A percentile compares a stretch with the other conserved stretches of the same genome.
phyloP scores from a whole-genome alignment of 2,329 filamentous ascomycete genomes.

The Taxawa tesnikishii region DNA sequence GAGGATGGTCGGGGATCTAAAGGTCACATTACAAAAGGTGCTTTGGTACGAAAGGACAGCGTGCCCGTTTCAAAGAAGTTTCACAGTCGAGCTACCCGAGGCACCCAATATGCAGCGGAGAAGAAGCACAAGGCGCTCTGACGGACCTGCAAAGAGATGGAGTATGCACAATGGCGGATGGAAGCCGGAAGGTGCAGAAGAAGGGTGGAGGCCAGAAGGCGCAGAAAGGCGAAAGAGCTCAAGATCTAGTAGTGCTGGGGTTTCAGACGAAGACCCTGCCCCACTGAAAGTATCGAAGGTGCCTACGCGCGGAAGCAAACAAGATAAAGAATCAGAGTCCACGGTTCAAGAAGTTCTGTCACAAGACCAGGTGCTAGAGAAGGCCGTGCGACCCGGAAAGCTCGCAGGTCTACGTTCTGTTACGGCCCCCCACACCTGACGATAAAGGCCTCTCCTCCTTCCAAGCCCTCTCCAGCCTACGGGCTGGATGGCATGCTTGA shows the following conservation, averaged over 20 bases:
- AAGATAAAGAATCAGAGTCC: too few species aligned
- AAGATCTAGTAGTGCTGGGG: neutral
- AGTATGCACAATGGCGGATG: constrained; percentile 33
- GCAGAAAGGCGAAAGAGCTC: neutral
- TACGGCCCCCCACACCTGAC: constrained; percentile 30
- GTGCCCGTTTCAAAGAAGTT: constrained; percentile 71
- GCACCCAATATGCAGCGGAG: constrained; percentile 48
- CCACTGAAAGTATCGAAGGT: too few species aligned
- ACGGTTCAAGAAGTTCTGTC: too few species aligned
- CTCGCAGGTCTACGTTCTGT: constrained; percentile 15
- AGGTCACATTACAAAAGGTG: constrained; percentile 56
- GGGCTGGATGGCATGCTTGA: neutral
- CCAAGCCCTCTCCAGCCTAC: constrained; percentile 13
- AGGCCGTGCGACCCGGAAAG: constrained; percentile 5
- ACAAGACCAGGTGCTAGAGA: constrained; percentile 10
- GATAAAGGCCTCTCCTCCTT: constrained; percentile 30
- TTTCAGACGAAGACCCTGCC: constrained; percentile 3
- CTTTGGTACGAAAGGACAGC: constrained; percentile 78
- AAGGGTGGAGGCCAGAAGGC: too few species aligned
- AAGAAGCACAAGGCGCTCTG: constrained; percentile 58
- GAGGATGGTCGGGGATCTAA: constrained; percentile 52
- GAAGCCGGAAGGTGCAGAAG: constrained; percentile 28
- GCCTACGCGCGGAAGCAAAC: too few species aligned
- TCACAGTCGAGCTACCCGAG: constrained; percentile 63
- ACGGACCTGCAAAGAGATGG: constrained; percentile 41